A percentile compares a stretch with the other conserved stretches of the same genome.
These are phyloP conservation scores for Rauvolfia tetraphylla DNA, from an alignment of 257 asterid genomes.

Conservation along the genomic window DNA sequence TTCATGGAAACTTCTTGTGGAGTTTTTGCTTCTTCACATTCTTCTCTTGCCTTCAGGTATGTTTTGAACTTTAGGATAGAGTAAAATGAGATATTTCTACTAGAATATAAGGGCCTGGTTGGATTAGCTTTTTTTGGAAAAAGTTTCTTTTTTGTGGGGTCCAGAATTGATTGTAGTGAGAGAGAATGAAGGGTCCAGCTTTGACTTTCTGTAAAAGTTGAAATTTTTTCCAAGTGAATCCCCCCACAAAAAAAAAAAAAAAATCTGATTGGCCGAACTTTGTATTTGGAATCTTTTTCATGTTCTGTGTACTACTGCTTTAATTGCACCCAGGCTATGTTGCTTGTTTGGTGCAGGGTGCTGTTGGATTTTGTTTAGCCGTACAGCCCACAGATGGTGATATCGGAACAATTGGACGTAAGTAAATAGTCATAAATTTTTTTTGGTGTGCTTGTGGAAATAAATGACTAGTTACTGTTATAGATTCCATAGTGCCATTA, in stretches of 20 bases:
- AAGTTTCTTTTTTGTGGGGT: too few species aligned
- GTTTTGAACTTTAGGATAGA: not conserved
- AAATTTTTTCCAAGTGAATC: too few species aligned
- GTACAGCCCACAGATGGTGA: slow-evolving; percentile 49
- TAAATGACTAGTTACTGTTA: not conserved
- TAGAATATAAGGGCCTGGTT: not conserved
- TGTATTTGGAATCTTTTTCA: not conserved
- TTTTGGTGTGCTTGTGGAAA: not conserved
- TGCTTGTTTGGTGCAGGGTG: slow-evolving; percentile 57
- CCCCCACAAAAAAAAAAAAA: too few species aligned
- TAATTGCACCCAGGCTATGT: slow-evolving; percentile 13
- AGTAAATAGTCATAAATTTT: slow-evolving; percentile 22
- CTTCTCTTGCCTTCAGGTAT: not conserved
- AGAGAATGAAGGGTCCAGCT: too few species aligned
- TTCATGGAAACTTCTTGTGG: not conserved
- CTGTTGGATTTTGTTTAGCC: slow-evolving; percentile 85
- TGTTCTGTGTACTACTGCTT: not conserved
- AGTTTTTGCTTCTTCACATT: not conserved
- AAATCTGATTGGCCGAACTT: too few species aligned
- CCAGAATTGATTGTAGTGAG: too few species aligned
- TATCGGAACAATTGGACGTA: slow-evolving; percentile 87
- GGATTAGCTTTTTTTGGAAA: too few species aligned
- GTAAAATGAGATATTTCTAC: not conserved
- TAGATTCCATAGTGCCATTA: too few species aligned
- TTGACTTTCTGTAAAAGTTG: too few species aligned